These are phyloP conservation scores for Metrosideros polymorpha DNA, from an alignment of 441 rosid species.

Conservation along the genomic window DNA sequence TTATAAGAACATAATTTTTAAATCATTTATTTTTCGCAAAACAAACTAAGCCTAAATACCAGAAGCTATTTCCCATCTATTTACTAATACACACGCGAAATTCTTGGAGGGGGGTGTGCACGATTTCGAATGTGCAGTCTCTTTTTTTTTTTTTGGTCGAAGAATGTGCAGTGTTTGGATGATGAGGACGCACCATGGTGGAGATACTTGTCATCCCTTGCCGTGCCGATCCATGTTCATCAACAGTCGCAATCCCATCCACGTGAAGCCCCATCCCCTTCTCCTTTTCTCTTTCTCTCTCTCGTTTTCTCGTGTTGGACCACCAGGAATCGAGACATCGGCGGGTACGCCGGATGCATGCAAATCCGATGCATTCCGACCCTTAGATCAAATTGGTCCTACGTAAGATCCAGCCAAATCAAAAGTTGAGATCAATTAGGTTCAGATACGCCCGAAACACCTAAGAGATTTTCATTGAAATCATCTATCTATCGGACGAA, in stretches of 20 bases:
- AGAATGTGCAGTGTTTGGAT: neutral
- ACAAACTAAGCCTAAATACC: neutral
- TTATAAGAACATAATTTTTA: too few relatives aligned
- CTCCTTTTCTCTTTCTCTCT: neutral
- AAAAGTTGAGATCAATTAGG: neutral
- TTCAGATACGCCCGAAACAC: neutral
- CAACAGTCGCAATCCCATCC: neutral
- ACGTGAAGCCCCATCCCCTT: neutral
- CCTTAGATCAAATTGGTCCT: neutral
- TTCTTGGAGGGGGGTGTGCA: neutral
- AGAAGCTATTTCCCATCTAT: neutral
- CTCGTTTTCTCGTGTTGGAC: neutral
- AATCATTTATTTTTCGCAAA: too few relatives aligned
- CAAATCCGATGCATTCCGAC: neutral
- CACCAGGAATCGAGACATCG: neutral
- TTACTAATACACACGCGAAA: neutral
- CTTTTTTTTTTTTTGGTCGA: too few relatives aligned
- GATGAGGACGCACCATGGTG: neutral
- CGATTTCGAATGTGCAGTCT: neutral
- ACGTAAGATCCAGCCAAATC: neutral
- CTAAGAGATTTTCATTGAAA: neutral
- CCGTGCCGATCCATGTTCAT: neutral
- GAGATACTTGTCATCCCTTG: neutral
- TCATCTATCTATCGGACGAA: neutral
- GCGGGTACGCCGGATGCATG: neutral